These are phyloP conservation scores for Ziziphus jujuba DNA, from an alignment of 306 rosid genomes.

Conservation along the genomic window DNA sequence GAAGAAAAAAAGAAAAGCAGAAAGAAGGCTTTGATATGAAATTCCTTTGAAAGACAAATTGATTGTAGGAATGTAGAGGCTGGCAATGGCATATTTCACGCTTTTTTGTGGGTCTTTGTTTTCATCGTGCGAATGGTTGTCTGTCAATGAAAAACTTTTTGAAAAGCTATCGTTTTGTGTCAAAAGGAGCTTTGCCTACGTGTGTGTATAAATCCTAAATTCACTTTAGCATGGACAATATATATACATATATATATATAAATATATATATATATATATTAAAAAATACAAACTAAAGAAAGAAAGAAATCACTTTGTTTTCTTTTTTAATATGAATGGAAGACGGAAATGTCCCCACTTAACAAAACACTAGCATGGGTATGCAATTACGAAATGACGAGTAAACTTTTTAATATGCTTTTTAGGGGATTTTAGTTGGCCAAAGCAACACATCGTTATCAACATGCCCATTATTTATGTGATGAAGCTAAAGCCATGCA, in stretches of 20 bases:
- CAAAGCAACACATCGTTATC: background rate
- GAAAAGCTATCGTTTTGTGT: no score
- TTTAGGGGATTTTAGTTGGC: background rate
- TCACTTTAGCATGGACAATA: background rate
- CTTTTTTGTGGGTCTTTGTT: background rate
- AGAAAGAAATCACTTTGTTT: background rate
- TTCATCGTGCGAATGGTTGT: background rate
- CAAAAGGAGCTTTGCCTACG: background rate
- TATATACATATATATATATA: no score
- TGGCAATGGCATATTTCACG: background rate
- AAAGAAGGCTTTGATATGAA: no score
- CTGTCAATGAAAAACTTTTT: no score
- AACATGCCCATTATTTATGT: background rate
- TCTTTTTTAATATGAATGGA: background rate
- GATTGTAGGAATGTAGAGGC: no score
- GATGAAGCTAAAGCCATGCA: background rate
- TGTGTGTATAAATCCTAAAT: background rate
- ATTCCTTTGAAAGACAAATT: no score
- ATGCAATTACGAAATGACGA: background rate
- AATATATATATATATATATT: no score
- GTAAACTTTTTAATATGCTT: background rate
- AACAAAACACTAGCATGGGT: no score
- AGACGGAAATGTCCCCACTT: background rate
- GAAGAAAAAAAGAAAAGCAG: no score
- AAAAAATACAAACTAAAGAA: no score